Evolutionary conservation across 352 stramenopile genomes (phyloP).

Genomic region (Pythium volutum): DNA sequence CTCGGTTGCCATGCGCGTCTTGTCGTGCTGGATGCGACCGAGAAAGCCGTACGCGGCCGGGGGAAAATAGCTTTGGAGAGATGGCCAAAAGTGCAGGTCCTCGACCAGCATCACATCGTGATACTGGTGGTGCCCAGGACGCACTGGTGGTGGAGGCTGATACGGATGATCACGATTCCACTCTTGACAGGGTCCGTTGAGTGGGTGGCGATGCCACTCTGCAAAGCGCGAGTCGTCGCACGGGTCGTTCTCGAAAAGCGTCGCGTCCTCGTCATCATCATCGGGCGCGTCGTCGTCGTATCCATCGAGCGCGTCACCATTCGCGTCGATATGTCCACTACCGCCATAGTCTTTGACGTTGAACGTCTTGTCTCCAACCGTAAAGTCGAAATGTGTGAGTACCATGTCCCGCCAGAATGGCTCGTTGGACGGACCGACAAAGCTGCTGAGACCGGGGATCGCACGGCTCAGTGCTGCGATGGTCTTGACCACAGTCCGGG

Average conservation of each 20-base stretch:
- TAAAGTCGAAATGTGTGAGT: constrained; percentile 7
- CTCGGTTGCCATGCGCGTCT: no score
- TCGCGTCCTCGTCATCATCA: background rate
- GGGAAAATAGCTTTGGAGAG: no score
- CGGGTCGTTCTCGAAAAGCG: background rate
- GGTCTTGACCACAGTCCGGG: background rate
- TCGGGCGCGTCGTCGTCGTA: no score
- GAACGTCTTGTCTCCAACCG: background rate
- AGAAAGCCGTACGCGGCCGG: no score
- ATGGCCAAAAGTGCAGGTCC: no score
- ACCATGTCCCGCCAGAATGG: constrained; percentile 12
- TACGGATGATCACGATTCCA: background rate
- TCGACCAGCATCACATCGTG: no score
- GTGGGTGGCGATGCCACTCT: background rate
- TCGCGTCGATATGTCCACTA: no score
- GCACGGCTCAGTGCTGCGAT: background rate
- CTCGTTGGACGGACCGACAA: background rate
- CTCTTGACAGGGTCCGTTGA: background rate
- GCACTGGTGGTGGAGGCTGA: no score
- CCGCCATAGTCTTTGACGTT: constrained; percentile 12
- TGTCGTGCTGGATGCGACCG: no score
- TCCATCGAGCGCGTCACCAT: no score
- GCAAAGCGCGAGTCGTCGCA: background rate
- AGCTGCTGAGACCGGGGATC: background rate
- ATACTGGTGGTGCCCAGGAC: no score